Percentiles rank a stretch among this genome's conserved stretches.
Conservation (phyloP, 2,329 filamentous ascomycete genomes). For the Drechmeria coniospora region DNA sequence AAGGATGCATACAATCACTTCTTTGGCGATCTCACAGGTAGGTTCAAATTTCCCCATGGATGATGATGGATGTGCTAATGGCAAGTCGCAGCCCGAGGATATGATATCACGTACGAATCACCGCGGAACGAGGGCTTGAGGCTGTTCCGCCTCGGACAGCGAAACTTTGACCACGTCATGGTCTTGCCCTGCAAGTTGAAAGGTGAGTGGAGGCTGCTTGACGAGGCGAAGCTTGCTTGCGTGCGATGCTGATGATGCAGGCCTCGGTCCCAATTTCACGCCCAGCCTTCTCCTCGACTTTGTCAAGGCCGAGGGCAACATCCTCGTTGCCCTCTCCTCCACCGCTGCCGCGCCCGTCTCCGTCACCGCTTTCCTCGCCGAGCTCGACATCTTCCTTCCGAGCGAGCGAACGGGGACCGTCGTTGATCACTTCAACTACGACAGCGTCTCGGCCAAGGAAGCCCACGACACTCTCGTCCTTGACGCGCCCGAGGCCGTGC, state of each 20-base stretch:
- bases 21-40: conserved; percentile 56
- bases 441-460: conserved; percentile 58
- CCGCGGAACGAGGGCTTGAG: conserved; percentile 64
- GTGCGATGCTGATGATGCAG: conserved; percentile 26
- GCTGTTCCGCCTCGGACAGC: conserved; percentile 75
- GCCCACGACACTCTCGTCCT: conserved; percentile 80
- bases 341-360: conserved; percentile 53
- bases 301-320: conserved; percentile 79
- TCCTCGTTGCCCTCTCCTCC: conserved; percentile 72
- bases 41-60: conserved; percentile 10
- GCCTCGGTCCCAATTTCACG: conserved; percentile 75
- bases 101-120: conserved; percentile 64
- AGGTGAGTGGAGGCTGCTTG: conserved; percentile 33
- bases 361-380: conserved; percentile 63
- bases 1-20: conserved; percentile 75
- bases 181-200: conserved; percentile 84
- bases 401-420: conserved; percentile 71
- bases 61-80: conserved; percentile 8
- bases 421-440: conserved; percentile 94
- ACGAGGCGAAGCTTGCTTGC: background rate
- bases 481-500: conserved; percentile 48
- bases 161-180: conserved; percentile 79
- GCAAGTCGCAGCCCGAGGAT: conserved; percentile 55
- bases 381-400: conserved; percentile 82
- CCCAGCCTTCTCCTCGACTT: conserved; percentile 81